Evolutionary conservation across 257 asterid genomes (phyloP).

Genomic region (Verbena officinalis): DNA sequence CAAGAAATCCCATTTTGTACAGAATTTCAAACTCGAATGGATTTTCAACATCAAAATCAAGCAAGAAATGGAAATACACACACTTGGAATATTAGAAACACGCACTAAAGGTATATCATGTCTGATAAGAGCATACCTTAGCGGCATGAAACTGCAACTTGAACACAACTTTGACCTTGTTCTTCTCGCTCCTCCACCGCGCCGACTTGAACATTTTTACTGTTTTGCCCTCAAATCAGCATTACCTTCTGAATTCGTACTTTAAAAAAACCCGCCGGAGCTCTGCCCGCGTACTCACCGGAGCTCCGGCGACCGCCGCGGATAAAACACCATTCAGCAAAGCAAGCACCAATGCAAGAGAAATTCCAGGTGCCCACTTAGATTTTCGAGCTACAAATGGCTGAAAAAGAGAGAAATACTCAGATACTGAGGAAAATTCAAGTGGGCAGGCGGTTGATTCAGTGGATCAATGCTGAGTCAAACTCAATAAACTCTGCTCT

Average conservation of each 20-base stretch:
- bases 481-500: slow-evolving; percentile 24
- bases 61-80: background rate
- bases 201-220: slow-evolving; percentile 79
- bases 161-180: slow-evolving; percentile 87
- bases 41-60: slow-evolving; percentile 28
- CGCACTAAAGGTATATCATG: background rate
- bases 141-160: slow-evolving; percentile 96
- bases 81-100: slow-evolving; percentile 11
- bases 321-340: slow-evolving; percentile 44
- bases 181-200: slow-evolving; percentile 93
- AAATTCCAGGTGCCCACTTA: slow-evolving; percentile 31
- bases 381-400: slow-evolving; percentile 19
- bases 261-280: slow-evolving; percentile 51
- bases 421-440: slow-evolving; percentile 21
- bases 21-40: slow-evolving; percentile 17
- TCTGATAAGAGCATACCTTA: slow-evolving; percentile 50
- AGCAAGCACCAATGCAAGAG: slow-evolving; percentile 30
- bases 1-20: slow-evolving; percentile 18
- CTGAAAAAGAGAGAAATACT: slow-evolving; percentile 4
- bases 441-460: slow-evolving; percentile 32
- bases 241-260: slow-evolving; percentile 17
- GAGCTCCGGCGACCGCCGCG: slow-evolving; percentile 82
- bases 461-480: slow-evolving; percentile 43
- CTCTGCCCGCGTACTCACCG: slow-evolving; percentile 48
- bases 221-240: slow-evolving; percentile 41